A percentile compares a stretch with the other conserved stretches of the same genome.
These are phyloP conservation scores for Diplodia scrobiculata DNA, from an alignment of 2,329 filamentous ascomycete species.

Conservation along the genomic window DNA sequence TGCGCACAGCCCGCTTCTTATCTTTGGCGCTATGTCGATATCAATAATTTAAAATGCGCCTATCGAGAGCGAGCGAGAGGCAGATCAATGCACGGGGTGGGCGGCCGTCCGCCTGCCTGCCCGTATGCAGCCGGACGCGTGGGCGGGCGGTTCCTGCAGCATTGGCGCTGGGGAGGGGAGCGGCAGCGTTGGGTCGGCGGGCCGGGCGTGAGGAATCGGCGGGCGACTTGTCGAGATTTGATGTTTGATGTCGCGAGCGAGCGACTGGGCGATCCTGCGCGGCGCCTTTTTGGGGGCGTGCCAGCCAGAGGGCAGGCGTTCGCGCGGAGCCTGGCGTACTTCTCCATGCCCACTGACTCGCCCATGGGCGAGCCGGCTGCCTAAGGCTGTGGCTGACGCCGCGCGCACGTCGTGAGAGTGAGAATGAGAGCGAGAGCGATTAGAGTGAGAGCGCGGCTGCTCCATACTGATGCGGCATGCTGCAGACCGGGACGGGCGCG, in stretches of 20 bases:
- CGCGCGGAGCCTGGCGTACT: slow-evolving; percentile 16
- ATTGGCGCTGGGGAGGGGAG: not conserved
- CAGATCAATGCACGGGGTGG: slow-evolving; percentile 19
- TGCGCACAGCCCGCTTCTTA: slow-evolving; percentile 21
- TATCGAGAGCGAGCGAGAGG: slow-evolving; percentile 18
- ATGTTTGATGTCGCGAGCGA: slow-evolving; percentile 27
- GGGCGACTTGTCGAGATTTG: slow-evolving; percentile 12
- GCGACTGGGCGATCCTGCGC: slow-evolving; percentile 25
- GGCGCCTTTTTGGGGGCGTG: slow-evolving; percentile 14
- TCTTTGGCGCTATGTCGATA: slow-evolving; percentile 25
- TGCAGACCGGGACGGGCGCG: not conserved
- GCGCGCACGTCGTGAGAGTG: not conserved
- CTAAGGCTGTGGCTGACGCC: not conserved
- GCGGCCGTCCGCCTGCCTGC: not conserved
- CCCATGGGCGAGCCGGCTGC: not conserved
- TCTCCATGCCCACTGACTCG: slow-evolving; percentile 26
- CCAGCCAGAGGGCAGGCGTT: slow-evolving; percentile 7
- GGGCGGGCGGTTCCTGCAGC: not conserved
- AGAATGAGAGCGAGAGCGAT: no score
- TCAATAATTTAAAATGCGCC: slow-evolving; percentile 27
- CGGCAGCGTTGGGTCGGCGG: not conserved
- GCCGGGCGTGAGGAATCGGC: slow-evolving; percentile 7
- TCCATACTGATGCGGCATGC: not conserved
- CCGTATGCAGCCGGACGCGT: slow-evolving; percentile 1
- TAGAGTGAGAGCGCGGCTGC: not conserved